Evolutionary conservation across 495 filamentous ascomycete species (phyloP), one percentile per base, ranked within the genome.

Genomic region (Tricharina praecox): DNA sequence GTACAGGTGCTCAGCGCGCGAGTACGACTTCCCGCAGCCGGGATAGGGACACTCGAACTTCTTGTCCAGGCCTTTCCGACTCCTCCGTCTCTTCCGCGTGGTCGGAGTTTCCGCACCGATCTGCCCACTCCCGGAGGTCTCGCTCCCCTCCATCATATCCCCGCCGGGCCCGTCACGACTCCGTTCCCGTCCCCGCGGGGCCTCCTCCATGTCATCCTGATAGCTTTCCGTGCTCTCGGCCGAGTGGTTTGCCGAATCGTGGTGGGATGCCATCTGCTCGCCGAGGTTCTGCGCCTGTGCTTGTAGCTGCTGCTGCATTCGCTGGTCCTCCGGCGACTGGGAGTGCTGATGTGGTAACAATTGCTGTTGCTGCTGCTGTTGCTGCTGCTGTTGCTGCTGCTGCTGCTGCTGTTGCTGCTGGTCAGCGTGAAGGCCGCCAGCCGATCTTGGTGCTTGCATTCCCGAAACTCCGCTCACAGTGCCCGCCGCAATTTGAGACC

Each of bases 1-100:
- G 64, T 94, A 94, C 63, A 97, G 71, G 68, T 97, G 90, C 64
- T 97, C 90, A 19, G 88, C 88, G 54, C 90, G 76, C 19, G 88
- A 95, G 64, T 97, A 97, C 60, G 80, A 87, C 70, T 93, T 97
- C 20, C 84, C 85, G 53, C 90, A 97, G 23, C 79, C 84, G 53
- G 85, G 79, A 40, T 83, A 77, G 9, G 81, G 78, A 63, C 90
- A 97, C 54, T 87, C 81, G 53, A 93, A 97, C 60, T 93, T 95
- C 66, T 90, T 93, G 63, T 95, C 88, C 25, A 81, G 68, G 23
- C 81, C 81, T 62, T 92, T 93, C 50, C 88, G 79, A 66, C 81
- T 86, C 55, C 82, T 71, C 59, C 84, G 76, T 47, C 85, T 72
- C 63, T 87, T 90, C 50, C 76, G 75, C 49, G 58, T 57, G 16